phyloP scores from a whole-genome alignment of 176 grass and related monocot genomes.

The Oryza brachyantha region DNA sequence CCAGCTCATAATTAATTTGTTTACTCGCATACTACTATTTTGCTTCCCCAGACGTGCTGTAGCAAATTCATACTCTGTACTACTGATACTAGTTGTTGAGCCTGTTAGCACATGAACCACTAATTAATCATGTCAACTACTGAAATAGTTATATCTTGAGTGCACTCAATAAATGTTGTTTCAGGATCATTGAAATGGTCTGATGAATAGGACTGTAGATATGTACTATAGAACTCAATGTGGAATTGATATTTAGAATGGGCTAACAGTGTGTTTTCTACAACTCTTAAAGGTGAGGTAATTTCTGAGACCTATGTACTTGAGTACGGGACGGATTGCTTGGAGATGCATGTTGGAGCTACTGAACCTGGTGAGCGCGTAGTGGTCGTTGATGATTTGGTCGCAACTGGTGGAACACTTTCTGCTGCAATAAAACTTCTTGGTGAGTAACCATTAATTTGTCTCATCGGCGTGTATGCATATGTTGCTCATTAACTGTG shows the following conservation, averaged over 20 bases:
- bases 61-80: not conserved
- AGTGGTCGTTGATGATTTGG: slow-evolving; percentile 80
- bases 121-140: not conserved
- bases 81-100: not conserved
- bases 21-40: not conserved
- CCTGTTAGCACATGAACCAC: not conserved
- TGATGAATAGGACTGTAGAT: not conserved
- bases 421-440: slow-evolving; percentile 89
- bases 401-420: slow-evolving; percentile 88
- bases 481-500: not conserved
- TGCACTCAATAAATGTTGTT: not conserved
- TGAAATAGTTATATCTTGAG: not conserved
- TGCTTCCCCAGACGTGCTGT: not conserved
- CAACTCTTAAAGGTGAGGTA: slow-evolving; percentile 63
- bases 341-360: slow-evolving; percentile 93
- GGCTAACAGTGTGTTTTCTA: not conserved
- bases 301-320: slow-evolving; percentile 84
- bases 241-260: not conserved
- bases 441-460: slow-evolving; percentile 43
- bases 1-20: not conserved
- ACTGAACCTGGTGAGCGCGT: slow-evolving; percentile 47
- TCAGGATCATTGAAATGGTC: not conserved
- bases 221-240: not conserved
- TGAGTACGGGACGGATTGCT: slow-evolving; percentile 89
- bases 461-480: not conserved